Evolutionary conservation across 2,329 filamentous ascomycete species (phyloP).

Genomic region (Cladosporium sp.): DNA sequence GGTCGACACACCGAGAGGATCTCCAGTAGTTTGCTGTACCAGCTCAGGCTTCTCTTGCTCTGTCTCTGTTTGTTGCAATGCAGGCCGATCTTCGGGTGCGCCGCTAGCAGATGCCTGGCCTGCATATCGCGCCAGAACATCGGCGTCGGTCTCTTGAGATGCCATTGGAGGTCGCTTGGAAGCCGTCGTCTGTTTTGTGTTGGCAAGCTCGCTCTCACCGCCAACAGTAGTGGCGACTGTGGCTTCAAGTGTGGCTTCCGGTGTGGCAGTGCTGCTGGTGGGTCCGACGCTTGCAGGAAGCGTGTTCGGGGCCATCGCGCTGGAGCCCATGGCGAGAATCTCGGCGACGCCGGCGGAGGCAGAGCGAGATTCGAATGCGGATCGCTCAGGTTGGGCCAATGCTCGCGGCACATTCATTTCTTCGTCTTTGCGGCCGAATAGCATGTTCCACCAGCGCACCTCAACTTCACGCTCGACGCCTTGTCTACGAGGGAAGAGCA

Average conservation of each 20-base stretch:
- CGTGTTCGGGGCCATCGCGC: background rate
- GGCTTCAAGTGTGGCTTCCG: background rate
- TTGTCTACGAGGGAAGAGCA: slow-evolving; percentile 66
- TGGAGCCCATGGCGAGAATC: background rate
- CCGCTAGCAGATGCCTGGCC: background rate
- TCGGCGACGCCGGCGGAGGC: slow-evolving; percentile 5
- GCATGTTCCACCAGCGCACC: slow-evolving; percentile 89
- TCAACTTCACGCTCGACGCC: slow-evolving; percentile 46
- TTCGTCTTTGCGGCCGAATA: slow-evolving; percentile 78
- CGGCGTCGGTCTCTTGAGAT: slow-evolving; percentile 12
- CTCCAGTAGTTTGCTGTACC: slow-evolving; percentile 39
- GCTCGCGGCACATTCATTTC: slow-evolving; percentile 76
- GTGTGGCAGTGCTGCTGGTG: background rate
- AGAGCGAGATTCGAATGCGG: slow-evolving; percentile 9
- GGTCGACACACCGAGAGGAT: slow-evolving; percentile 24
- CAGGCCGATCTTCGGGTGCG: background rate
- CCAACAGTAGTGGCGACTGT: background rate
- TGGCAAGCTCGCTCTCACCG: background rate
- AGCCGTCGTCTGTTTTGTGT: background rate
- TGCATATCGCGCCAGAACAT: slow-evolving; percentile 12
- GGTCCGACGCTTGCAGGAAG: slow-evolving; percentile 6
- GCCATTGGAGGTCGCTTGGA: slow-evolving; percentile 4
- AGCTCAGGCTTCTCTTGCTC: background rate
- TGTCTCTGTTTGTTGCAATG: background rate
- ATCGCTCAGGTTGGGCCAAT: slow-evolving; percentile 12